Evolutionary conservation across 2,329 filamentous ascomycete genomes (phyloP).

Genomic region (Annulohypoxylon truncatum): DNA sequence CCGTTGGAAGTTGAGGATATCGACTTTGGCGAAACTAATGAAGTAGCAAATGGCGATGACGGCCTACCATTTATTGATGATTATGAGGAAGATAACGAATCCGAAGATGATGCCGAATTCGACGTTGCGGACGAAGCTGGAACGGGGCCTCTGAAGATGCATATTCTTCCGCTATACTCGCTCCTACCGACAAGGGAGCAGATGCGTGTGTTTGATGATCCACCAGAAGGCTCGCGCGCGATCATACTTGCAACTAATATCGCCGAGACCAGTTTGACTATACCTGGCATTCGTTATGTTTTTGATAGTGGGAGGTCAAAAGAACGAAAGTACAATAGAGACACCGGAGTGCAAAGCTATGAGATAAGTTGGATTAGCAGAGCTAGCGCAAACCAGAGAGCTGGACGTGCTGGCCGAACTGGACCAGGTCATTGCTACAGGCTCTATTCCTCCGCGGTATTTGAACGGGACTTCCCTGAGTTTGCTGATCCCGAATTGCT

Average conservation of each 20-base stretch:
- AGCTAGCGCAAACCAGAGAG: constrained; percentile 90
- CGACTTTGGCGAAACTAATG: constrained; percentile 78
- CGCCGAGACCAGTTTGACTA: constrained; percentile 96
- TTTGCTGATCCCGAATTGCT: constrained; percentile 91
- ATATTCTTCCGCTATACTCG: constrained; percentile 94
- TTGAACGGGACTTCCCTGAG: constrained; percentile 86
- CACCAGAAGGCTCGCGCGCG: constrained; percentile 83
- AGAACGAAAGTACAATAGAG: constrained; percentile 87
- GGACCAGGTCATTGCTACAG: constrained; percentile 96
- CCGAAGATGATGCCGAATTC: constrained; percentile 74
- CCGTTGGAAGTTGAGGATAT: constrained; percentile 88
- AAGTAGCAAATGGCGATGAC: constrained; percentile 73
- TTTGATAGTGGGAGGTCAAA: constrained; percentile 86
- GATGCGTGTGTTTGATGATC: constrained; percentile 86
- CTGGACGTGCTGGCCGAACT: constrained; percentile 94
- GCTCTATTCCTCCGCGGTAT: constrained; percentile 93
- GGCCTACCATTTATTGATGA: constrained; percentile 63
- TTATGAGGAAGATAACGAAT: constrained; percentile 68
- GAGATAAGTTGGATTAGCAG: constrained; percentile 98
- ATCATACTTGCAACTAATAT: constrained; percentile 96
- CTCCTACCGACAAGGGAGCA: constrained; percentile 91
- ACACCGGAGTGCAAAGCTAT: constrained; percentile 93
- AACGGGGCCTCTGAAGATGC: constrained; percentile 77
- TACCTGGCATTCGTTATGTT: constrained; percentile 93
- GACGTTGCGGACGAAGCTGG: constrained; percentile 72